These are phyloP conservation scores for Gnomoniopsis sp. DNA, from an alignment of 2,329 filamentous ascomycete genomes.

Conservation along the genomic window DNA sequence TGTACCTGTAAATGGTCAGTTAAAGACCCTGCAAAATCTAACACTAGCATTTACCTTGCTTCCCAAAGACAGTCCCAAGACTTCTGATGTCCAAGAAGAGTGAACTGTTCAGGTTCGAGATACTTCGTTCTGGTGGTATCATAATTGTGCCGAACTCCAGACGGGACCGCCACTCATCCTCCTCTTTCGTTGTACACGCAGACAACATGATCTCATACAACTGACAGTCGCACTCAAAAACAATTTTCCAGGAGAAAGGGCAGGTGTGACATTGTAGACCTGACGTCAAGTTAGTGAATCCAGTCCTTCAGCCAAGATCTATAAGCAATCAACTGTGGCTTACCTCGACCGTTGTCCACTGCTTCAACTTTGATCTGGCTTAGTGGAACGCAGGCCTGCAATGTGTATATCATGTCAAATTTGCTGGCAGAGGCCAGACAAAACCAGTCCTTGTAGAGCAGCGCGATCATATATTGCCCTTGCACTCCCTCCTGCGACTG, in stretches of 20 bases:
- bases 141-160: constrained; percentile 43
- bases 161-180: constrained; percentile 73
- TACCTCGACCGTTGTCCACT: constrained; percentile 71
- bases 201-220: constrained; percentile 84
- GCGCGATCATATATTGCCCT: constrained; percentile 80
- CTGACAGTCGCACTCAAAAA: constrained; percentile 74
- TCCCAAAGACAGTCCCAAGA: constrained; percentile 72
- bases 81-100: constrained; percentile 68
- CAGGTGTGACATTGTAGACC: constrained; percentile 85
- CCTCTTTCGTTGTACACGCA: constrained; percentile 78
- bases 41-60: constrained; percentile 49
- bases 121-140: constrained; percentile 37
- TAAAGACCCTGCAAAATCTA: not conserved
- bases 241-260: constrained; percentile 86
- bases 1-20: constrained; percentile 41
- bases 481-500: constrained; percentile 64
- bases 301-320: not conserved
- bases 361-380: constrained; percentile 65
- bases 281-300: constrained; percentile 32
- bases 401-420: constrained; percentile 64
- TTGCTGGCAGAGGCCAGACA: constrained; percentile 69
- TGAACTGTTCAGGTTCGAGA: constrained; percentile 51
- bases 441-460: constrained; percentile 78
- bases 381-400: constrained; percentile 71
- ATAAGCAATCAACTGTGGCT: constrained; percentile 17